Conservation (phyloP, 2,329 filamentous ascomycete genomes). For the Aureobasidium sp. region DNA sequence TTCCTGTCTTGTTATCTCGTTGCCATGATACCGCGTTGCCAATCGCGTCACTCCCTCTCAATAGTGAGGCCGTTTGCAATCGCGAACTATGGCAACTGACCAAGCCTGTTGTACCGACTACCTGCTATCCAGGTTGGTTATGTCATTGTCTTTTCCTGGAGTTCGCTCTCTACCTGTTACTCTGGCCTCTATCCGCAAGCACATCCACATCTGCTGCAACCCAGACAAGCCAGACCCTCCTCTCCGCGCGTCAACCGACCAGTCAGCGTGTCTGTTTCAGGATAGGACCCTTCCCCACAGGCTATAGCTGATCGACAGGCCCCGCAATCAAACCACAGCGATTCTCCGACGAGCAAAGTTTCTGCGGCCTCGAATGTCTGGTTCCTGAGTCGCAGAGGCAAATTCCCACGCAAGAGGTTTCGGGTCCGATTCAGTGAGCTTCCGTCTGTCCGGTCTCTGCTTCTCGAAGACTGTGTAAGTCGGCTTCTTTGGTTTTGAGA, state of each 20-base stretch:
- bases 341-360: not conserved
- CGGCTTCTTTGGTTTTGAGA: not conserved
- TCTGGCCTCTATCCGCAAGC: not conserved
- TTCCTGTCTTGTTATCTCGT: slow-evolving; percentile 10
- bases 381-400: slow-evolving; percentile 4
- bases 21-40: slow-evolving; percentile 10
- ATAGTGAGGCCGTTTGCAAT: not conserved
- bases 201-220: not conserved
- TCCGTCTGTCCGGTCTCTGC: not conserved
- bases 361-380: slow-evolving; percentile 6
- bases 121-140: not conserved
- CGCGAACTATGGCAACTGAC: slow-evolving; percentile 6
- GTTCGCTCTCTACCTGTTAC: not conserved
- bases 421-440: not conserved
- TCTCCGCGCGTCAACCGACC: slow-evolving; percentile 8
- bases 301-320: not conserved
- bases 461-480: not conserved
- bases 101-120: not conserved
- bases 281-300: slow-evolving; percentile 10
- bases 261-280: slow-evolving; percentile 4
- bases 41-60: slow-evolving; percentile 1
- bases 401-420: not conserved
- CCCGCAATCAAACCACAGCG: slow-evolving; percentile 7
- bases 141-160: not conserved
- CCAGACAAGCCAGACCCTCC: not conserved